phyloP scores from a whole-genome alignment of 2,329 filamentous ascomycete genomes.

The Lomentospora prolificans region DNA sequence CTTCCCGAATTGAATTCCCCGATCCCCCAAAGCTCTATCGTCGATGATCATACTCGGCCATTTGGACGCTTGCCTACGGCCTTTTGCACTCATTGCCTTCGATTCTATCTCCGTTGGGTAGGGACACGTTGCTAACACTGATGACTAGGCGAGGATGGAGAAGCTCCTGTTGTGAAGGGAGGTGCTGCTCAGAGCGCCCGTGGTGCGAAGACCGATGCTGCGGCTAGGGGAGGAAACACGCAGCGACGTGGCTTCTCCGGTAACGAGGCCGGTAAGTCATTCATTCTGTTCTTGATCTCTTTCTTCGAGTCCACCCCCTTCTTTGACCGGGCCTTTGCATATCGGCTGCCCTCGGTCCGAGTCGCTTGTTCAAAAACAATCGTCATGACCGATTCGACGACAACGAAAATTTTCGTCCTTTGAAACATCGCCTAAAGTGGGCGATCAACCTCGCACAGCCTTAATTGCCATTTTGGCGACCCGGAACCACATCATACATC shows the following conservation, averaged over 20 bases:
- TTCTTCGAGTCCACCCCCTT: slow-evolving; percentile 11
- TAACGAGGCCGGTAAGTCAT: slow-evolving; percentile 76
- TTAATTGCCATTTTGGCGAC: background rate
- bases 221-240: slow-evolving; percentile 37
- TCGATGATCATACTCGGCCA: slow-evolving; percentile 8
- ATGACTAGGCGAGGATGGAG: slow-evolving; percentile 20
- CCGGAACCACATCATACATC: background rate
- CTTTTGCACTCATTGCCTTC: background rate
- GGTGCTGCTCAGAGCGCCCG: slow-evolving; percentile 79
- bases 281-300: background rate
- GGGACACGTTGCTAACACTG: background rate
- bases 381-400: slow-evolving; percentile 1
- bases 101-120: background rate
- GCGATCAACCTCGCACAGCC: background rate
- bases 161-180: slow-evolving; percentile 76
- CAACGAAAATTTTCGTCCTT: background rate
- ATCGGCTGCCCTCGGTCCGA: slow-evolving; percentile 4
- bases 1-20: slow-evolving; percentile 5
- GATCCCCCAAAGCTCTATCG: slow-evolving; percentile 9
- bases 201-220: slow-evolving; percentile 69
- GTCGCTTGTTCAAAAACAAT: slow-evolving; percentile 11
- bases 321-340: background rate
- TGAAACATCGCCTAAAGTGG: slow-evolving; percentile 8
- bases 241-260: slow-evolving; percentile 52
- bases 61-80: background rate